Evolutionary conservation across 1,139 yeast species (phyloP), one percentile per base, ranked within the genome.

Genomic region (Nadsonia starkeyi-henricii): DNA sequence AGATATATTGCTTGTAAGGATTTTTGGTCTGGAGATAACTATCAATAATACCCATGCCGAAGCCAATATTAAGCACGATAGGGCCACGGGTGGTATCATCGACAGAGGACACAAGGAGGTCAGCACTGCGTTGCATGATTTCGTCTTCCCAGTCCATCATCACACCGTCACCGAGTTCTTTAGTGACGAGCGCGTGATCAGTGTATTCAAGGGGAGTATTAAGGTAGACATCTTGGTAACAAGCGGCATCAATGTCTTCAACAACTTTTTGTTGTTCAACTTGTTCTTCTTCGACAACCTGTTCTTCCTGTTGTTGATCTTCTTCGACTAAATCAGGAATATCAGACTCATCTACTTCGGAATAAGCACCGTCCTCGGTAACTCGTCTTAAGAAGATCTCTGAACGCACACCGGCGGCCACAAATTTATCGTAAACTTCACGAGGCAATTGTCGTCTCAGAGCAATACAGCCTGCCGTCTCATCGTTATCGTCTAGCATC

Each of bases 121-220:
- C 79, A 50, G 95, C 82, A 1, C 95, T 94, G 20, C 80, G 70
- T 52, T 73, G 69, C 97, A 89, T 89, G 50, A 89, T 72, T 28
- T 79, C 78, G 2, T 78, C 74, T 63, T 89, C 97, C 97, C 97
- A 89, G 56, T 83, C 82, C 97, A 89, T 89, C 97, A 89, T 89
- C 2, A 89, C 96, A 26, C 96, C 97, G 59, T 89, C 97, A 46
- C 78, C 73, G 51, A 80, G 72, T 30, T 76, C 78, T 52, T 77
- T 73, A 1, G 97, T 89, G 37, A 84, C 70, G 21, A 89, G 71
- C 0, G 91, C 80, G 54, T 75, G 79, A 48, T 81, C 82, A 20
- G 74, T 75, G 62, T 85, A 89, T 57, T 78, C 79, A 42, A 89
- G 69, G 56, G 80, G 73, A 4, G 91, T 77, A 15, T 72, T 64